phyloP scores from a whole-genome alignment of 257 asterid species.

The Striga asiatica region DNA sequence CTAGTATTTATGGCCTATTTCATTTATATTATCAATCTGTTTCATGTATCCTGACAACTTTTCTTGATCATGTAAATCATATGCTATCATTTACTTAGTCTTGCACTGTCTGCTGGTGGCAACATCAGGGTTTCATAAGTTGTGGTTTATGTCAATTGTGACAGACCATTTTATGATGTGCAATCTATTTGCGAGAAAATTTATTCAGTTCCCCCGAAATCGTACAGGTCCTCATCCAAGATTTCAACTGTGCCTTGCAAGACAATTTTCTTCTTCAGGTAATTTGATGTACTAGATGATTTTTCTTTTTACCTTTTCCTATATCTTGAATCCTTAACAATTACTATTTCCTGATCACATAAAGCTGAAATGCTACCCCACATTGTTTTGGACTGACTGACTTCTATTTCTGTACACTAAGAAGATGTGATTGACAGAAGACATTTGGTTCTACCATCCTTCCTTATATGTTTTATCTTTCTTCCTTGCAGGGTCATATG shows the following conservation, averaged over 20 bases:
- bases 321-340: background rate
- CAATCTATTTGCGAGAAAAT: background rate
- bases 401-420: background rate
- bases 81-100: background rate
- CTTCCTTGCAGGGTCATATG: conserved; percentile 88
- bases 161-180: conserved; percentile 5
- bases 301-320: background rate
- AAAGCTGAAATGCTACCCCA: background rate
- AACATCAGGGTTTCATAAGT: conserved; percentile 6
- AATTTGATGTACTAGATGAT: conserved; percentile 12
- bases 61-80: background rate
- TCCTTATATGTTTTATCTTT: conserved; percentile 5
- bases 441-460: background rate
- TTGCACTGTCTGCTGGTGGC: background rate
- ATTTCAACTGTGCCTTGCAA: conserved; percentile 94
- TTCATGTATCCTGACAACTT: conserved; percentile 2
- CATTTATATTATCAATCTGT: background rate
- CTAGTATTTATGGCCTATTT: background rate
- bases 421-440: background rate
- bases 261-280: conserved; percentile 98
- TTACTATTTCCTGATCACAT: conserved; percentile 1
- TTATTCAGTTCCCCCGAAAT: conserved; percentile 13
- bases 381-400: background rate
- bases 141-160: conserved; percentile 9
- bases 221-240: conserved; percentile 77